Evolutionary conservation across 257 asterid species (phyloP).

Genomic region (Penstemon barbatus): DNA sequence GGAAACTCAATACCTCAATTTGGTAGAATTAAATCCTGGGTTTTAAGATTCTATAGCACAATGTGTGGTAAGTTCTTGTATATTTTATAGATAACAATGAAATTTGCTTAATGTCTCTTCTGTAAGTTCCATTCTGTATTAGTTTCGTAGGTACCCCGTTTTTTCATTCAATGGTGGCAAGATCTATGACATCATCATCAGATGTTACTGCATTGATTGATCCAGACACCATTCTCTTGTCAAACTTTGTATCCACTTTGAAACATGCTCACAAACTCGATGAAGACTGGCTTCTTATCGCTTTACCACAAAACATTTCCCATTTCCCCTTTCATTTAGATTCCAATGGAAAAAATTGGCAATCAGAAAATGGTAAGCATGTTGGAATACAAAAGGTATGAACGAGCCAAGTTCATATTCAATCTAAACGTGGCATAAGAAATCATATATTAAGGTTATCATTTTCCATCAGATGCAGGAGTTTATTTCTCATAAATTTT

Average conservation of each 20-base stretch:
- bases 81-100: slow-evolving; percentile 2
- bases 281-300: slow-evolving; percentile 81
- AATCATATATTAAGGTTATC: slow-evolving; percentile 25
- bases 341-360: slow-evolving; percentile 55
- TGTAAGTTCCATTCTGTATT: slow-evolving; percentile 23
- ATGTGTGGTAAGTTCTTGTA: neutral
- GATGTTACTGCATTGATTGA: slow-evolving; percentile 73
- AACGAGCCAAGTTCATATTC: slow-evolving; percentile 27
- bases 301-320: slow-evolving; percentile 51
- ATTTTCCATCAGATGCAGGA: slow-evolving; percentile 70
- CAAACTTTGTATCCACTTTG: slow-evolving; percentile 64
- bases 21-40: slow-evolving; percentile 4
- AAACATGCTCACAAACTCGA: slow-evolving; percentile 72
- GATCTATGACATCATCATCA: slow-evolving; percentile 69
- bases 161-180: slow-evolving; percentile 92
- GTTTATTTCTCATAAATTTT: slow-evolving; percentile 37
- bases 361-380: slow-evolving; percentile 48
- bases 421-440: slow-evolving; percentile 18
- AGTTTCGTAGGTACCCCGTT: slow-evolving; percentile 85
- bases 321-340: slow-evolving; percentile 59
- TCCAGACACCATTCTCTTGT: slow-evolving; percentile 72
- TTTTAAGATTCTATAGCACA: slow-evolving; percentile 4
- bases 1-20: neutral
- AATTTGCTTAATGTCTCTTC: slow-evolving; percentile 20
- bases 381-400: slow-evolving; percentile 51